Base-by-base conservation (phyloP, 352 stramenopile genomes). In the Elongisporangium anandrum region DNA sequence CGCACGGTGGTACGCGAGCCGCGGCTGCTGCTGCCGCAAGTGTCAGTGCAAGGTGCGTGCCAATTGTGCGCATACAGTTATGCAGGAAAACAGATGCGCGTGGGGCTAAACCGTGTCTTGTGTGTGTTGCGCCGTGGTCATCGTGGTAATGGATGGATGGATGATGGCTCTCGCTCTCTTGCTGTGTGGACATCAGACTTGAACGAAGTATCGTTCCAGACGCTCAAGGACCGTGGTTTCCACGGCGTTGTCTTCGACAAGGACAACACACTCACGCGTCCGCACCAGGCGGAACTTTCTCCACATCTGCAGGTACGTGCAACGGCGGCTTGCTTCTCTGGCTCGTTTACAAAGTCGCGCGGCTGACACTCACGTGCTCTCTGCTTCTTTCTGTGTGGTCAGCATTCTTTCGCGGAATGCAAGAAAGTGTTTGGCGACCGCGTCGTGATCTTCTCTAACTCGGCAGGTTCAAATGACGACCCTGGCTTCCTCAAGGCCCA, bases 361-460 rank as follows among this genome's bases (percentile, higher is more conserved):
- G 34, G 34, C 34, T 75, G 64, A 59, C 50, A 21, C 77, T 72
- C 57, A n/a, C 15, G 39, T 21, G 19, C 41, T 17, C 38, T 19
- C 10, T 63, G 56, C 19, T 60, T 48, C 22, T 48, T 48, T 51
- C 16, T 6, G 26, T 56, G 26, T 20, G 20, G 41, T 22, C 55
- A 87, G 75, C 53, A 73, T 17, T 80, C 85, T 17, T 66, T 95
- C 60, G 66, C 68, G 19, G 81, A 93, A 66, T 95, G 83, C 59
- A 75, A 93, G 23, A 77, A 87, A 53, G 82, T 95, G n/a, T 98
- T 99, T 69, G 93, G 95, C 6, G 69, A 79, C 22, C 68, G 85
- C 16, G 88, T 98, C 19, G 75, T 97, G 2, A 97, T 99, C 67
- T 88, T 99, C 65, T 98, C 94, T 72, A 99, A 99, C 65, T 98